Evolutionary conservation across 2,329 filamentous ascomycete species (phyloP), one percentile per base, ranked within the genome.

Genomic region (Neophaeococcomyces mojaviensis): DNA sequence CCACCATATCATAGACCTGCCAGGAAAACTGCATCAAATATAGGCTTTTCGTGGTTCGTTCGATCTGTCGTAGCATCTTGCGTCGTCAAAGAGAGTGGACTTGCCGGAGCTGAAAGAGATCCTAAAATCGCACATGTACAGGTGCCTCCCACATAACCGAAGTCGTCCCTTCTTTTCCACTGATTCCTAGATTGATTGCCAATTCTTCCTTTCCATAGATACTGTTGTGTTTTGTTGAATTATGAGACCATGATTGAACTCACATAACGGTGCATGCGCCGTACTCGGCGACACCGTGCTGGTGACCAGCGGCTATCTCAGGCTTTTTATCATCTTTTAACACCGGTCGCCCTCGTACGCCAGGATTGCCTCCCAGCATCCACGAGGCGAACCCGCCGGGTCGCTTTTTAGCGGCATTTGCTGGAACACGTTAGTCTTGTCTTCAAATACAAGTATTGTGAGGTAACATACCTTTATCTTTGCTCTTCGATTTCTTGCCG

Each of bases 291-390:
- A 50, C 52, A 47, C 57, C 53, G 49, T 58, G 58, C 53, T 63
- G 57, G 49, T 57, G 56, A 47, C 46, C 49, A 52, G 54, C 54
- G 53, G 58, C 53, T 50, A 58, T 55, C 58, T 68, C 65, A 62
- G 66, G 62, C 64, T 69, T 71, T 65, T 70, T 70, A 63, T 60
- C 63, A 61, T 54, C 62, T 64, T 71, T 72, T 65, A 65, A 65
- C 62, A 64, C 55, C 61, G 64, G 52, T 46, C 32, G 28, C 4
- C 46, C 39, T 8, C 36, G 33, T 49, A n/a, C 39, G 43, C 12
- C 24, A 13, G 35, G 52, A 50, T 39, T 55, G 52, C 43, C 61
- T 34, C 68, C 68, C 39, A 67, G 59, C 65, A 71, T 66, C 68
- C 68, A 71, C 55, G 61, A 61, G 2, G 67, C 63, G 49, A 71